phyloP scores from a whole-genome alignment of 2,329 filamentous ascomycete species.

The Geosmithia morbida region DNA sequence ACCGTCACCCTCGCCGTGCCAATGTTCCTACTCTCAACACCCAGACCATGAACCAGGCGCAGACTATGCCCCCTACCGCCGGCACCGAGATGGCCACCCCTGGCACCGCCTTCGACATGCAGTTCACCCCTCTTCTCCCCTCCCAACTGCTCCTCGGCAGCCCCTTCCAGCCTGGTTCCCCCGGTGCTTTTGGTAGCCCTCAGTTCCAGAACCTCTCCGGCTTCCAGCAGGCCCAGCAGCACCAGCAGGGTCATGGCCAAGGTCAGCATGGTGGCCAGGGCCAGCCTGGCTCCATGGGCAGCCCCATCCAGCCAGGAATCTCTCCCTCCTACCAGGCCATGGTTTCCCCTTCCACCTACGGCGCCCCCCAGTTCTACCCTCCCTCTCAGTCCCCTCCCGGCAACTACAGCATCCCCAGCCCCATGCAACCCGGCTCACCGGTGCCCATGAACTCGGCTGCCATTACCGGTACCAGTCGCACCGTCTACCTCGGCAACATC shows the following conservation, averaged over 20 bases:
- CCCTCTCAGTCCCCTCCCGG: conserved; percentile 81
- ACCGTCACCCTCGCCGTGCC: conserved; percentile 68
- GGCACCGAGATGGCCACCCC: conserved; percentile 69
- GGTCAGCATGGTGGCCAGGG: conserved; percentile 37
- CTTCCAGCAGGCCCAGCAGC: conserved; percentile 48
- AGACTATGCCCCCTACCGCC: conserved; percentile 26
- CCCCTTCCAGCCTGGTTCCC: conserved; percentile 91
- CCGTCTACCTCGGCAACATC: conserved; percentile 95
- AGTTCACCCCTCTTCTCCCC: conserved; percentile 90
- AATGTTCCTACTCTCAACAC: conserved; percentile 94
- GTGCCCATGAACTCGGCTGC: conserved; percentile 66
- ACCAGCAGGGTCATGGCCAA: conserved; percentile 28
- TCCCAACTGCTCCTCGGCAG: conserved; percentile 90
- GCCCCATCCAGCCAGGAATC: conserved; percentile 62
- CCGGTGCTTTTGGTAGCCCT: conserved; percentile 75
- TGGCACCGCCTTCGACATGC: conserved; percentile 89
- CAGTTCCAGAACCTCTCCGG: conserved; percentile 78
- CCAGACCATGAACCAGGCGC: conserved; percentile 40
- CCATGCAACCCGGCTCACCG: conserved; percentile 54
- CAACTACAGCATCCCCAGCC: conserved; percentile 45
- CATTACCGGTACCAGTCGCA: conserved; percentile 82
- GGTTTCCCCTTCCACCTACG: conserved; percentile 73
- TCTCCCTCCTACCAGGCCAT: conserved; percentile 75
- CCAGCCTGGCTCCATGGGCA: conserved; percentile 42
- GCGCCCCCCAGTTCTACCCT: conserved; percentile 63